Evolutionary conservation across 2,329 filamentous ascomycete genomes (phyloP), one percentile per base, ranked within the genome.

Genomic region (Colletotrichum viniferum): DNA sequence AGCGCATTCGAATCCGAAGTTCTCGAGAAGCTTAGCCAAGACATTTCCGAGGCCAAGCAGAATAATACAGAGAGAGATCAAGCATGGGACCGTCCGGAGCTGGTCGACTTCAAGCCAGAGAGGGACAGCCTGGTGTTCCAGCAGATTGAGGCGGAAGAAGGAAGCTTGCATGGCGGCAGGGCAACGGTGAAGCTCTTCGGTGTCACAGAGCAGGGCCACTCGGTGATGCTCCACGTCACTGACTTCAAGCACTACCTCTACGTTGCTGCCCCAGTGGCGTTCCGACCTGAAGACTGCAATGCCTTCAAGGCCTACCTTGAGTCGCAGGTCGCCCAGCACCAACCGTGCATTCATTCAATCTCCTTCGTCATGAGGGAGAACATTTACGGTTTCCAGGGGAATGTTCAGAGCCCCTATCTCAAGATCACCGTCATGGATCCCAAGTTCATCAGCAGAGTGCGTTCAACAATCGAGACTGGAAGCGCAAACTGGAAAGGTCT

Each of bases 241-340:
- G 95, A 96, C 81, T 99, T 99, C 85, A 93, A 95, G 79, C 97
- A 99, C 83, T 99, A 99, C 82, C 92, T 99, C 71, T 99, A 98
- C 81, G 92, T 98, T 61, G 94, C 95, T 12, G 97, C 97, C 0
- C 97, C 97, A 0, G 87, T 96, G 10, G 91, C 92, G 30, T 99
- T 99, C 83, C 91, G 91, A 32, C 92, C 92, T 61, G 89, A 92
- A 56, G 96, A 99, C 82, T 96, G 95, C 83, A 89, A 92, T 18
- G 87, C 91, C 1, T 99, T 94, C 88, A 94, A 94, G 82, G 88
- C 91, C 5, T 98, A 92, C 81, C 90, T 99, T 38, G 96, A 99
- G 81, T 88, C 90, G 7, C 92, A 94, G 81, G 84, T 98, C 65
- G 94, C 92, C n/a, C 90, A 94, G 78, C 90, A 94, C 79, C 91